Base-by-base conservation (phyloP, 495 filamentous ascomycete species). In the Neurospora sp. region DNA sequence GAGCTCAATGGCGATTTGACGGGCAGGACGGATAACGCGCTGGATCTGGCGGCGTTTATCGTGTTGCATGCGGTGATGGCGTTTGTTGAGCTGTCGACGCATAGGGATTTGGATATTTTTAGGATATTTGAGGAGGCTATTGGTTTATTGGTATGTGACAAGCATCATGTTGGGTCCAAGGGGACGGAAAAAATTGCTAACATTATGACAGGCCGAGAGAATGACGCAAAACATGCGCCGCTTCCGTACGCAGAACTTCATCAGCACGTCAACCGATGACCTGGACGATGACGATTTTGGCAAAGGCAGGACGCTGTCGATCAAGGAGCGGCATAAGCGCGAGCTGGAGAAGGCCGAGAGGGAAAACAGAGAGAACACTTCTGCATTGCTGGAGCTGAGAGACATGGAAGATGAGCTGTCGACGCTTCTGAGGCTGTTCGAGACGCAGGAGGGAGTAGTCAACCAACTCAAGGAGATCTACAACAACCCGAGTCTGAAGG, bases 111-210 rank as follows among this genome's bases (percentile, higher is more conserved):
- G 2, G 88, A 91, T 72, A 85, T 91, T 1, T 88, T 91, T 69
- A 86, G 89, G 3, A 87, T 91, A 1, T 91, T 91, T 69, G 89
- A 91, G 72, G 89, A 91, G 74, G 89, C 88, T 16, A 88, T 91
- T 31, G 89, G 88, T 2, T 88, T 91, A 35, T 76, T 91, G 76
- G 88, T 90, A 76, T 27, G 77, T 77, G 38, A 35, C 31, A 35
- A 35, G 5, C 68, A 14, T 27, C n/a, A 48, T 48, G 20, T 53
- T 9, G 10, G 11, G 4, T 53, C n/a, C 6, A 18, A 4, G 9
- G 2, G 39, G n/a, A 31, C 31, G n/a, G 31, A 31, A 31, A 71
- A 16, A 14, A 48, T 22, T 16, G 38, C 77, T 65, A 8, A 71
- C 69, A 18, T 12, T 14, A 14, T 12, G 11, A 2, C 61, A 90